Base-by-base conservation (phyloP, 31 red algal genomes). In the Pterothamnion heteromorphum region DNA sequence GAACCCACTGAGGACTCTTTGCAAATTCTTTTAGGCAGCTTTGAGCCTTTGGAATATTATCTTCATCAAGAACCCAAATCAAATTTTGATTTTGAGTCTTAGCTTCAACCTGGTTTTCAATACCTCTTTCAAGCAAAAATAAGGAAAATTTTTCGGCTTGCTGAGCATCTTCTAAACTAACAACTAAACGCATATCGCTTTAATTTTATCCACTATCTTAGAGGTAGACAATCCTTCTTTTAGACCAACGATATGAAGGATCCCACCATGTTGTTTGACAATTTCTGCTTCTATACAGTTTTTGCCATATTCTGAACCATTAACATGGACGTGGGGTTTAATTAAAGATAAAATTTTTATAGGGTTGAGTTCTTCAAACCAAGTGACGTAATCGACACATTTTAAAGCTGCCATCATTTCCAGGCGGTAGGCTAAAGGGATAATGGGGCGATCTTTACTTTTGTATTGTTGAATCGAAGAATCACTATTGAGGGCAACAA, bases 401-500 rank as follows among this genome's bases (percentile, higher is more conserved):
- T 5, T 18, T 31, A 88, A 31, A 21, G 28, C 84, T 9, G 84
- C 9, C 14, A 88, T n/a, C 5, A 88, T 18, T 31, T 4, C 84
- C 84, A 88, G 38, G 36, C 84, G 84, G 5, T 88, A 4, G n/a
- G 38, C 84, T 31, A 88, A 18, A 4, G 4, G 24, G 51, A 44
- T 41, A 18, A 88, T 26, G 21, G 84, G 84, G 20, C 84, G 24
- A 3, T 88, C 84, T 4, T 32, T 18, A 41, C 84, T 38, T 31
- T 88, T 88, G 3, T 44, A 31, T 20, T 38, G 84, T 5, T 14
- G 21, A 9, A 88, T 38, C 9, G 84, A 88, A 5, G 9, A 32
- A 88, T 88, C 84, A 31, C 9, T 26, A 88, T 88, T 88, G 9
- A 88, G 35, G 3, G 33, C 84, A 5, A 88, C 84, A 5, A 88